Evolutionary conservation across 1,284 basidiomycete species (phyloP).

Genomic region (Farysia itapuensis): DNA sequence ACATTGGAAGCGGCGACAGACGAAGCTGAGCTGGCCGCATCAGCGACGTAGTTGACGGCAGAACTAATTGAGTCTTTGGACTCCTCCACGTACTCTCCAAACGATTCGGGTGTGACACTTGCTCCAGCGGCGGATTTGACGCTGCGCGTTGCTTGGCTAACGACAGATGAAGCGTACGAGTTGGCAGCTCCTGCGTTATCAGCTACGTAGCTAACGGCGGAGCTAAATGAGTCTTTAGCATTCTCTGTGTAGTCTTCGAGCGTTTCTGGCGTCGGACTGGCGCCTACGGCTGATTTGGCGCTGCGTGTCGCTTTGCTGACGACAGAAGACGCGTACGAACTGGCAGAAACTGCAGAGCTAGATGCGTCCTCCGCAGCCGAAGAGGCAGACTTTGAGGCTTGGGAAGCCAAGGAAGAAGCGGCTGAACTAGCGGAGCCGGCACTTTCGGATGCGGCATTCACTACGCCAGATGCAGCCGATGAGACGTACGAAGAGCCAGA

Average conservation of each 20-base stretch:
- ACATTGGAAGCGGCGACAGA: background rate
- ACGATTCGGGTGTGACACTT: constrained; percentile 12
- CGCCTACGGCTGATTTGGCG: constrained; percentile 4
- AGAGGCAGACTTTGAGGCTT: background rate
- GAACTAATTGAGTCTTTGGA: constrained; percentile 1
- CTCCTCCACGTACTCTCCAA: constrained; percentile 19
- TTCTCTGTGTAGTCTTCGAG: constrained; percentile 5
- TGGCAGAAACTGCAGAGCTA: background rate
- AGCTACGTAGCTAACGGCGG: background rate
- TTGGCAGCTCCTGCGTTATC: constrained; percentile 1
- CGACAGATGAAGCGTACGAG: constrained; percentile 3
- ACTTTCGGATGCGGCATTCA: too few species aligned
- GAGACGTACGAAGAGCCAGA: constrained; percentile 1
- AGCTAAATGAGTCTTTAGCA: background rate
- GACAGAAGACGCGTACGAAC: constrained; percentile 3
- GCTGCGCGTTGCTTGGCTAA: constrained; percentile 4
- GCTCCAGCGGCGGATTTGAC: constrained; percentile 9
- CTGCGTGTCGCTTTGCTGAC: background rate
- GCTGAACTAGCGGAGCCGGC: too few species aligned
- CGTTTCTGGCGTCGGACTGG: constrained; percentile 16
- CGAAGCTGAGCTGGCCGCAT: background rate
- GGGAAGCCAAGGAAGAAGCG: too few species aligned
- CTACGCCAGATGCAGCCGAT: too few species aligned
- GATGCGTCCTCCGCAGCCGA: constrained; percentile 1
- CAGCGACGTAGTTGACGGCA: background rate